phyloP scores from a whole-genome alignment of 345 rosid species.

The Cardiospermum halicacabum region DNA sequence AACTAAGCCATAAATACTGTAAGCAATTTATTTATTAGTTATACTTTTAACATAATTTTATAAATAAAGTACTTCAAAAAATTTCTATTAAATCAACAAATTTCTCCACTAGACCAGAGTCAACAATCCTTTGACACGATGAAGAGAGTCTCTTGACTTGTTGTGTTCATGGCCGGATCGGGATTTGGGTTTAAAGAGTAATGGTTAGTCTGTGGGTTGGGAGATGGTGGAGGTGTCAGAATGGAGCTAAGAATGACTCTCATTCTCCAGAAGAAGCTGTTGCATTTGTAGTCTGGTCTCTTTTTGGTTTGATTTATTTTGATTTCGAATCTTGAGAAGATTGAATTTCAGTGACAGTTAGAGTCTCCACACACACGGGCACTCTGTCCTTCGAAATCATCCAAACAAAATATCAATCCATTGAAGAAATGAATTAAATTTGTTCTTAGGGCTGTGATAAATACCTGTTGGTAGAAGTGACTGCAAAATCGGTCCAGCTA shows the following conservation, averaged over 20 bases:
- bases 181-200: conserved; percentile 26
- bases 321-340: conserved; percentile 21
- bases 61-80: conserved; percentile 48
- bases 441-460: too few relatives aligned
- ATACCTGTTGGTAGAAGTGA: too few relatives aligned
- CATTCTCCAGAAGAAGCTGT: conserved; percentile 58
- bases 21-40: too few relatives aligned
- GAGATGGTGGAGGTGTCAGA: conserved; percentile 23
- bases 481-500: too few relatives aligned
- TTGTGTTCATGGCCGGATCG: conserved; percentile 11
- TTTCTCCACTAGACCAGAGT: conserved; percentile 43
- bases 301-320: background rate
- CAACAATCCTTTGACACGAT: conserved; percentile 42
- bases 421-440: too few relatives aligned
- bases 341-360: conserved; percentile 67
- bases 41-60: too few relatives aligned
- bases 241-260: conserved; percentile 53
- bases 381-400: too few relatives aligned
- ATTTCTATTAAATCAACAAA: conserved; percentile 59
- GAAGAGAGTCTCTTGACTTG: conserved; percentile 27
- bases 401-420: too few relatives aligned
- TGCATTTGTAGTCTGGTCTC: background rate
- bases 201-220: conserved; percentile 10
- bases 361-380: background rate
- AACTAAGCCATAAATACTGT: too few relatives aligned